Evolutionary conservation across 192 early-diverging fungal species (phyloP).

Genomic region (Gamsiella multidivaricata): DNA sequence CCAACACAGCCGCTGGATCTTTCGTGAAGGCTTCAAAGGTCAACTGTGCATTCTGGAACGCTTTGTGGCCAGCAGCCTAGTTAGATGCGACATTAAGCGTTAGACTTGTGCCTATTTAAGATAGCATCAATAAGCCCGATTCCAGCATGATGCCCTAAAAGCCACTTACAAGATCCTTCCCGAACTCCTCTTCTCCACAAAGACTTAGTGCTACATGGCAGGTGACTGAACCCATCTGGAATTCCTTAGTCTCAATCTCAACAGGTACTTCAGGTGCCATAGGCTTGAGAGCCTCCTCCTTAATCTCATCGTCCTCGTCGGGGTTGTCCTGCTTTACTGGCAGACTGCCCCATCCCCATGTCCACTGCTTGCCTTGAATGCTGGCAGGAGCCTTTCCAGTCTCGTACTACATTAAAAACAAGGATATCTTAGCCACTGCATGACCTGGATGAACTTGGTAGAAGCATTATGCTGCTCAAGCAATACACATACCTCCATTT

Average conservation of each 20-base stretch:
- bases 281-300: slow-evolving; percentile 10
- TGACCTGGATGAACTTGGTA: too few relatives aligned
- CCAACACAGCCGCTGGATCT: slow-evolving; percentile 40
- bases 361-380: slow-evolving; percentile 63
- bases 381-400: slow-evolving; percentile 12
- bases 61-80: slow-evolving; percentile 35
- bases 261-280: slow-evolving; percentile 29
- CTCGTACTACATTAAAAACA: slow-evolving; percentile 30
- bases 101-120: too few relatives aligned
- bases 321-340: slow-evolving; percentile 64
- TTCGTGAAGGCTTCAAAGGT: slow-evolving; percentile 45
- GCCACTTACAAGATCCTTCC: slow-evolving; percentile 52
- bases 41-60: slow-evolving; percentile 27
- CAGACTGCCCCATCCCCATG: slow-evolving; percentile 80
- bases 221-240: slow-evolving; percentile 49
- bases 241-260: slow-evolving; percentile 50
- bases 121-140: too few relatives aligned
- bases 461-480: neutral
- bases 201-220: slow-evolving; percentile 68
- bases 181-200: slow-evolving; percentile 62
- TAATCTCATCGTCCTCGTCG: slow-evolving; percentile 39
- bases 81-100: neutral
- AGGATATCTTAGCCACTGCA: too few relatives aligned
- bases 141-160: neutral
- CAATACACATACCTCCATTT: slow-evolving; percentile 59